Evolutionary conservation across 2,329 filamentous ascomycete species (phyloP).

Genomic region (Phaeosphaeriaceae sp.): DNA sequence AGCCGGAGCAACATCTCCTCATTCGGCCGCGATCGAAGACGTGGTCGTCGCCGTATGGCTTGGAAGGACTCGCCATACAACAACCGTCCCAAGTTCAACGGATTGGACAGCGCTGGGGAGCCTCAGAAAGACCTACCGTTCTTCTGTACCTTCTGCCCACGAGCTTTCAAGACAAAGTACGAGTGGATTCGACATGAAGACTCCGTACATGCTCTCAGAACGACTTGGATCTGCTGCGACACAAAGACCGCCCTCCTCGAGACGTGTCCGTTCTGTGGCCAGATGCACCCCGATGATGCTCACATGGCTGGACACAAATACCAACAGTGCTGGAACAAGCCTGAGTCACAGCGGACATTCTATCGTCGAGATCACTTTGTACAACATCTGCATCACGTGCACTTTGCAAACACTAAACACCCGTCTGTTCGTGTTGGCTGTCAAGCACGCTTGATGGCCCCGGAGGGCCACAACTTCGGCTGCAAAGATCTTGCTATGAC

Average conservation of each 20-base stretch:
- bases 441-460: slow-evolving; percentile 35
- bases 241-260: slow-evolving; percentile 30
- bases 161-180: slow-evolving; percentile 47
- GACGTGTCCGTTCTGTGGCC: slow-evolving; percentile 43
- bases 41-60: slow-evolving; percentile 43
- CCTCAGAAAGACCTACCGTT: slow-evolving; percentile 42
- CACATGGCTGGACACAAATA: slow-evolving; percentile 45
- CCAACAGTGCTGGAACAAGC: slow-evolving; percentile 43
- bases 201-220: slow-evolving; percentile 46
- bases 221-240: slow-evolving; percentile 47
- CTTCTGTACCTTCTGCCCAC: slow-evolving; percentile 46
- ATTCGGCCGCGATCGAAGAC: slow-evolving; percentile 42
- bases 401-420: slow-evolving; percentile 44
- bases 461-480: slow-evolving; percentile 41
- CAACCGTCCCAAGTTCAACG: slow-evolving; percentile 34
- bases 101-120: slow-evolving; percentile 38
- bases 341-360: slow-evolving; percentile 45
- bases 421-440: slow-evolving; percentile 42
- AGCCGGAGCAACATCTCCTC: slow-evolving; percentile 44
- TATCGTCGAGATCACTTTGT: slow-evolving; percentile 47
- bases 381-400: slow-evolving; percentile 45
- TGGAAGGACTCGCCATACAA: slow-evolving; percentile 43
- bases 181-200: slow-evolving; percentile 49
- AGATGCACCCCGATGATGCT: slow-evolving; percentile 39
- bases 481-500: slow-evolving; percentile 46